Evolutionary conservation across 495 filamentous ascomycete genomes (phyloP).

Genomic region (Aspergillus bridgeri): DNA sequence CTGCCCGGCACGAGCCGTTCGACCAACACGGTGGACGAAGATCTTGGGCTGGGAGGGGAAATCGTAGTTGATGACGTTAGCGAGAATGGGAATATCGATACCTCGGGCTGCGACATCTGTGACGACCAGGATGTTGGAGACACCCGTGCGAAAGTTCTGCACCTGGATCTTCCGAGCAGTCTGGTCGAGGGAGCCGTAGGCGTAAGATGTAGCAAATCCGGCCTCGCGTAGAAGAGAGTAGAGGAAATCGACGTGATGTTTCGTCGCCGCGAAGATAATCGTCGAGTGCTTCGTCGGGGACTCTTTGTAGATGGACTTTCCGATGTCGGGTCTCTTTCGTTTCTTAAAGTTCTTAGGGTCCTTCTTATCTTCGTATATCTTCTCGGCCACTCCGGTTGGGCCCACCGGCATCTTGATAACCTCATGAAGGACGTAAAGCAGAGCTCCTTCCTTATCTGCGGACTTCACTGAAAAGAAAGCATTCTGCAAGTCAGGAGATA

Average conservation of each 20-base stretch:
- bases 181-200: slow-evolving; percentile 91
- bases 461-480: slow-evolving; percentile 92
- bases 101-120: slow-evolving; percentile 96
- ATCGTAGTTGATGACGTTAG: slow-evolving; percentile 98
- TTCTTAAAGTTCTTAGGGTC: slow-evolving; percentile 58
- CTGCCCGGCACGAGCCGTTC: slow-evolving; percentile 89
- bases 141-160: slow-evolving; percentile 76
- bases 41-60: slow-evolving; percentile 97
- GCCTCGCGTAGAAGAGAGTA: slow-evolving; percentile 64
- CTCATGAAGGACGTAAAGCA: slow-evolving; percentile 84
- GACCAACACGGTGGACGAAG: slow-evolving; percentile 92
- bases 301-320: slow-evolving; percentile 32
- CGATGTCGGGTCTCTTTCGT: slow-evolving; percentile 56
- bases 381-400: slow-evolving; percentile 50
- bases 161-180: slow-evolving; percentile 88
- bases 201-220: slow-evolving; percentile 86
- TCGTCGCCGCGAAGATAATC: slow-evolving; percentile 90
- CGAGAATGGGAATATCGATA: slow-evolving; percentile 94
- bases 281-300: slow-evolving; percentile 68
- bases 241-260: slow-evolving; percentile 97
- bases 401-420: slow-evolving; percentile 91
- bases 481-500: slow-evolving; percentile 88
- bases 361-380: slow-evolving; percentile 33
- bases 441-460: slow-evolving; percentile 86
- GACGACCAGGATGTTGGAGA: slow-evolving; percentile 89